phyloP scores from a whole-genome alignment of 2,329 filamentous ascomycete genomes.

The Lachnum nothofagi region DNA sequence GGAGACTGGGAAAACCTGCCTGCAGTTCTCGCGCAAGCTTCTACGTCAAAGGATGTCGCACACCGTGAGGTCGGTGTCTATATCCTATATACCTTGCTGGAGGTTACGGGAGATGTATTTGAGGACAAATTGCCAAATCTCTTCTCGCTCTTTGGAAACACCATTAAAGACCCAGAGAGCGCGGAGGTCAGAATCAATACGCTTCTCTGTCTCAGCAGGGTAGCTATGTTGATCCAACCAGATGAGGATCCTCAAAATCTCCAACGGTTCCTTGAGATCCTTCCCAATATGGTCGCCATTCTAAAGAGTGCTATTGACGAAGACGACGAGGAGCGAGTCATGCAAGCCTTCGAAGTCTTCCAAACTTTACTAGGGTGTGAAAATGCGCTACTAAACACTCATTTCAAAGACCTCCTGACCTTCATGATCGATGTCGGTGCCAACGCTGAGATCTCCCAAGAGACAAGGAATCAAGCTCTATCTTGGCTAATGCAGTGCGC shows the following conservation, averaged over 20 bases:
- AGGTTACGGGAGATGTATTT: slow-evolving; percentile 81
- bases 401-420: slow-evolving; percentile 83
- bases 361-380: slow-evolving; percentile 91
- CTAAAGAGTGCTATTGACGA: slow-evolving; percentile 77
- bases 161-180: slow-evolving; percentile 85
- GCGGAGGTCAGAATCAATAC: slow-evolving; percentile 93
- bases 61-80: slow-evolving; percentile 90
- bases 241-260: slow-evolving; percentile 76
- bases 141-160: slow-evolving; percentile 76
- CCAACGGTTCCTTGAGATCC: slow-evolving; percentile 68
- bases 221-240: slow-evolving; percentile 80
- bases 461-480: slow-evolving; percentile 82
- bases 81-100: slow-evolving; percentile 86
- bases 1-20: slow-evolving; percentile 82
- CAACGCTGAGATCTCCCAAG: slow-evolving; percentile 73
- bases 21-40: slow-evolving; percentile 71
- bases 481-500: slow-evolving; percentile 92
- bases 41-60: slow-evolving; percentile 65
- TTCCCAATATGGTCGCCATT: slow-evolving; percentile 84
- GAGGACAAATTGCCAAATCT: slow-evolving; percentile 74
- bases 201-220: slow-evolving; percentile 79
- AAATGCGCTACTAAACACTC: slow-evolving; percentile 71
- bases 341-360: slow-evolving; percentile 93
- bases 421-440: slow-evolving; percentile 89
- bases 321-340: slow-evolving; percentile 79